Conservation (phyloP, 805 yeast genomes). For the Metschnikowia peoriensis region DNA sequence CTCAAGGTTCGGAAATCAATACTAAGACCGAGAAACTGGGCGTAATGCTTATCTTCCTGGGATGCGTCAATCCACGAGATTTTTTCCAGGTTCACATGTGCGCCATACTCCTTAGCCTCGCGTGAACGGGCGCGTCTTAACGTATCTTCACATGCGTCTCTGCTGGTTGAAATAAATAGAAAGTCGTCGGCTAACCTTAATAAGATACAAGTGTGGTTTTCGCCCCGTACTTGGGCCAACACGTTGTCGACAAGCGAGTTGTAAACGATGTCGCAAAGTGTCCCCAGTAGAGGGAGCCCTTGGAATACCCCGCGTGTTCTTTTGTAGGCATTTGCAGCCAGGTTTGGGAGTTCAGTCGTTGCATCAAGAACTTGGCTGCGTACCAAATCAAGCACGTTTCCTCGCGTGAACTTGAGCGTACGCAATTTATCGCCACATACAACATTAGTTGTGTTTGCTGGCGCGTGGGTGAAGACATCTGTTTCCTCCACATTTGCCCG, state of each 20-base stretch:
- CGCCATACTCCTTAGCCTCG: slow-evolving; percentile 31
- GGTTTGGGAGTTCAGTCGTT: slow-evolving; percentile 36
- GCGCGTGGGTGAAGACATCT: slow-evolving; percentile 11
- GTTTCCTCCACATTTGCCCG: slow-evolving; percentile 16
- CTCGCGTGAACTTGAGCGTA: slow-evolving; percentile 36
- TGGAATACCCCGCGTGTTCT: slow-evolving; percentile 76
- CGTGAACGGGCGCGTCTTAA: slow-evolving; percentile 19
- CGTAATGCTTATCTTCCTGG: slow-evolving; percentile 4
- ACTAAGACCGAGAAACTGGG: slow-evolving; percentile 30
- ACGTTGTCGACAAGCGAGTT: slow-evolving; percentile 53
- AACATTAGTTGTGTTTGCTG: background rate
- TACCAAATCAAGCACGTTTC: slow-evolving; percentile 46
- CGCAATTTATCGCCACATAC: slow-evolving; percentile 31
- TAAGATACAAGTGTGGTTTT: slow-evolving; percentile 33
- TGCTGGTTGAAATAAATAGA: slow-evolving; percentile 55
- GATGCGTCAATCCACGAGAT: slow-evolving; percentile 19
- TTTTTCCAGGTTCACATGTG: slow-evolving; percentile 33
- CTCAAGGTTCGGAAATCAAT: slow-evolving; percentile 24
- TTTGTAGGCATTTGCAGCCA: slow-evolving; percentile 31
- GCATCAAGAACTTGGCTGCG: slow-evolving; percentile 55
- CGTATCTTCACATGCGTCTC: slow-evolving; percentile 20
- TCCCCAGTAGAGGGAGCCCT: slow-evolving; percentile 75
- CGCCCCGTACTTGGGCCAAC: slow-evolving; percentile 14
- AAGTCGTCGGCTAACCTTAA: slow-evolving; percentile 85
- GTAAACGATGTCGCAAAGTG: slow-evolving; percentile 71